A percentile compares a stretch with the other conserved stretches of the same genome.
phyloP scores from a whole-genome alignment of 148 eudicot genomes.

The Pharnaceum exiguum region DNA sequence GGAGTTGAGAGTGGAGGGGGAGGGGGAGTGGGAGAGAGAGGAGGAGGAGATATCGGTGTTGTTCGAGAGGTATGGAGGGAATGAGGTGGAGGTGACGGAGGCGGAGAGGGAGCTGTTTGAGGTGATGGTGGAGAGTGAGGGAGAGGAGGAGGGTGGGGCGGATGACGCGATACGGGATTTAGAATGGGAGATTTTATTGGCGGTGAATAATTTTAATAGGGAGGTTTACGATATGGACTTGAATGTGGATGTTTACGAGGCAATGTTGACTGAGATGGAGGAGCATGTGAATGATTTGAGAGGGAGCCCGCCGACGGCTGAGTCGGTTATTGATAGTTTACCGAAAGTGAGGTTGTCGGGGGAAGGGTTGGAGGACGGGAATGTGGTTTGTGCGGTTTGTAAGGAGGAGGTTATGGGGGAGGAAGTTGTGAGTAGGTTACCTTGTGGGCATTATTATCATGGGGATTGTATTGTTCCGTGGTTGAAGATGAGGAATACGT shows the following conservation, averaged over 20 bases:
- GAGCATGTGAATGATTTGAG: constrained; percentile 50
- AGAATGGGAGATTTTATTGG: constrained; percentile 73
- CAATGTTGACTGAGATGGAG: constrained; percentile 52
- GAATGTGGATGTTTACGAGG: constrained; percentile 34
- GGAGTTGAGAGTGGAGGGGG: constrained; percentile 6
- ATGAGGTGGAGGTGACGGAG: no score
- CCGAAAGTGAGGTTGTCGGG: constrained; percentile 33
- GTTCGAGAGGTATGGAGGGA: constrained; percentile 24
- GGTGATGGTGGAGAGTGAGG: constrained; percentile 27
- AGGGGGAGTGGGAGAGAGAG: constrained; percentile 7
- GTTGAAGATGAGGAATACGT: constrained; percentile 75
- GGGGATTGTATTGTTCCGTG: constrained; percentile 84
- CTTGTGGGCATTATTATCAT: constrained; percentile 81
- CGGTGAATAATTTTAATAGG: constrained; percentile 53
- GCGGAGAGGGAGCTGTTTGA: constrained; percentile 30
- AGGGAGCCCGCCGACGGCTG: constrained; percentile 88
- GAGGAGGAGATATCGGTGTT: constrained; percentile 8
- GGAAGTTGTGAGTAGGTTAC: constrained; percentile 63
- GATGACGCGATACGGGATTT: constrained; percentile 35
- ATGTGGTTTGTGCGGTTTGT: constrained; percentile 64
- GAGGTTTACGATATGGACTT: constrained; percentile 36
- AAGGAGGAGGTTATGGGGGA: constrained; percentile 57
- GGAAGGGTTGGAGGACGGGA: constrained; percentile 37
- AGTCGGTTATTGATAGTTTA: constrained; percentile 58
- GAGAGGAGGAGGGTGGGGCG: constrained; percentile 29